These are phyloP conservation scores for Metschnikowia santaceciliae DNA, from an alignment of 805 yeast species.

Conservation along the genomic window DNA sequence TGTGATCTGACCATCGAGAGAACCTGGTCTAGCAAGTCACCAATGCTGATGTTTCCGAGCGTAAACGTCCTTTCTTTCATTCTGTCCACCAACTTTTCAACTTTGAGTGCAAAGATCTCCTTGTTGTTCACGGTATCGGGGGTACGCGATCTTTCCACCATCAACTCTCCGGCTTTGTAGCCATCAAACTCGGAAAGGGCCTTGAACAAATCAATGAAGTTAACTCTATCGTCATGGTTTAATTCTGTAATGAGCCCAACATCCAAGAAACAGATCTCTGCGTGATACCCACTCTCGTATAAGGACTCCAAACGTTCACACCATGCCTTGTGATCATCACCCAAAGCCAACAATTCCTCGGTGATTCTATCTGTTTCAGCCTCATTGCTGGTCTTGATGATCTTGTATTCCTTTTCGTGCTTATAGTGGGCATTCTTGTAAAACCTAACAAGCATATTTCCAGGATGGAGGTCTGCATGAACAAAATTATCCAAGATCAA, in stretches of 20 bases:
- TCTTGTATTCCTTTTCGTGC: constrained; percentile 41
- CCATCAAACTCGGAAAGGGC: constrained; percentile 92
- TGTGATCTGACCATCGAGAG: constrained; percentile 87
- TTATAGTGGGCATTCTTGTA: constrained; percentile 45
- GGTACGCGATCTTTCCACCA: constrained; percentile 92
- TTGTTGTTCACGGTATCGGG: constrained; percentile 87
- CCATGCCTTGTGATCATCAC: constrained; percentile 40
- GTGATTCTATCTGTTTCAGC: constrained; percentile 46
- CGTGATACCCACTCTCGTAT: constrained; percentile 59
- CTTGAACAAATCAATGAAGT: constrained; percentile 84
- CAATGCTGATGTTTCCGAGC: constrained; percentile 85
- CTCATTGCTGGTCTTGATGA: constrained; percentile 41
- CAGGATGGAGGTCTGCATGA: constrained; percentile 97
- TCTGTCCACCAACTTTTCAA: constrained; percentile 73
- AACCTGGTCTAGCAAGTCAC: constrained; percentile 84
- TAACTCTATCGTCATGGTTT: constrained; percentile 68
- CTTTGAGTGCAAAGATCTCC: constrained; percentile 84
- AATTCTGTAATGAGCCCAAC: constrained; percentile 92
- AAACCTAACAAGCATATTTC: constrained; percentile 80
- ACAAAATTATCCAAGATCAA: constrained; percentile 87
- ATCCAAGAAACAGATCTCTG: constrained; percentile 87
- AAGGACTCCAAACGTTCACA: constrained; percentile 43
- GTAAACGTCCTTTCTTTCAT: constrained; percentile 89
- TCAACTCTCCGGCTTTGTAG: constrained; percentile 86
- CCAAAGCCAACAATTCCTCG: constrained; percentile 33